phyloP scores from a whole-genome alignment of 768 basidiomycete species.

The Naematelia encephala region DNA sequence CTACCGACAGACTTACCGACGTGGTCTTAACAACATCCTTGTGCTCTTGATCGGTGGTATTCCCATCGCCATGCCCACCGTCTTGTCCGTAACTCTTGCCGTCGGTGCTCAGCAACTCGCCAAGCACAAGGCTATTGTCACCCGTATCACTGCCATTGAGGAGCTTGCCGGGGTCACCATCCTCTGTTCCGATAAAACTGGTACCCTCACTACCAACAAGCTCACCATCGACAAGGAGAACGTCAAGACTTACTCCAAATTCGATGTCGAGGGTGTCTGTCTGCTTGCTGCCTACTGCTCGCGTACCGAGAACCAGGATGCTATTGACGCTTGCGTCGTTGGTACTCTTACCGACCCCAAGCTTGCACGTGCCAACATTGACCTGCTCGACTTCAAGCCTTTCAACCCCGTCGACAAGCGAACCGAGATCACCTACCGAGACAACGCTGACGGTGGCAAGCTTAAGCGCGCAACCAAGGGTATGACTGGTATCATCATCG shows the following conservation, averaged over 20 bases:
- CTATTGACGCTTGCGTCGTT: conserved; percentile 86
- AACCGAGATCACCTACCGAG: conserved; percentile 96
- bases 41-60: conserved; percentile 99
- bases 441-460: conserved; percentile 79
- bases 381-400: conserved; percentile 96
- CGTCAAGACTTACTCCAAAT: conserved; percentile 83
- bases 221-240: conserved; percentile 93
- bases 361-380: conserved; percentile 85
- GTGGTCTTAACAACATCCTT: conserved; percentile 93
- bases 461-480: conserved; percentile 99
- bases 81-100: conserved; percentile 94
- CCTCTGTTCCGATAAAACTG: conserved; percentile 97
- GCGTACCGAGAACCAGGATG: conserved; percentile 98
- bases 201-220: conserved; percentile 98
- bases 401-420: conserved; percentile 99
- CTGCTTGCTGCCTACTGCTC: conserved; percentile 93
- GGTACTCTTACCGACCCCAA: conserved; percentile 67
- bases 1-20: conserved; percentile 85
- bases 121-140: conserved; percentile 99
- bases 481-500: conserved; percentile 98
- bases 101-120: conserved; percentile 98
- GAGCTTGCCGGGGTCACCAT: conserved; percentile 98
- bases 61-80: conserved; percentile 99
- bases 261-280: conserved; percentile 84
- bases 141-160: conserved; percentile 98